phyloP scores from a whole-genome alignment of 2,329 filamentous ascomycete genomes.

The Daldinia eschscholtzii region DNA sequence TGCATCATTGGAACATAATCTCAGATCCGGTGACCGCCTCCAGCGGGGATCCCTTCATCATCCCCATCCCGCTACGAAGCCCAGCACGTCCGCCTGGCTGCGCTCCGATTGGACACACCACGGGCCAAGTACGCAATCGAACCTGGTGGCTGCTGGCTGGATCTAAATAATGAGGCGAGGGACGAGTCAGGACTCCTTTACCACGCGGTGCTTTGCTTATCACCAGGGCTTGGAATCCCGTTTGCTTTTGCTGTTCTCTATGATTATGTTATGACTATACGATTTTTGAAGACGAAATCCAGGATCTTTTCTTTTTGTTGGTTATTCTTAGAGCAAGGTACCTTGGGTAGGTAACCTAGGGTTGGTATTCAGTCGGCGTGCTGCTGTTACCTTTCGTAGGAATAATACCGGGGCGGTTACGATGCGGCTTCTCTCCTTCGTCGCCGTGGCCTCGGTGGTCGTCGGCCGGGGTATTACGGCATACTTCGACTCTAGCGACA shows the following conservation, averaged over 20 bases:
- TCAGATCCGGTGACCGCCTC: conserved; percentile 27
- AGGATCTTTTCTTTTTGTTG: neutral
- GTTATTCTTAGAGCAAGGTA: neutral
- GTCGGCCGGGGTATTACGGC: conserved; percentile 7
- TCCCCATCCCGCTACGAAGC: neutral
- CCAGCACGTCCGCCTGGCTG: neutral
- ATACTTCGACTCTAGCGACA: conserved; percentile 1
- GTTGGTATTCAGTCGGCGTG: neutral
- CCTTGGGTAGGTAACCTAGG: no score
- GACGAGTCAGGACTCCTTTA: conserved; percentile 1
- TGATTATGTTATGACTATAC: neutral
- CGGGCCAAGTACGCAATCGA: conserved; percentile 35
- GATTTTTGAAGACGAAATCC: neutral
- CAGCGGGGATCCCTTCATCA: conserved; percentile 1
- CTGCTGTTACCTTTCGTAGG: neutral
- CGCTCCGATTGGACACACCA: conserved; percentile 25
- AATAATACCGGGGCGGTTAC: neutral
- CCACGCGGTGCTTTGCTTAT: conserved; percentile 1
- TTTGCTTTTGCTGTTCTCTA: neutral
- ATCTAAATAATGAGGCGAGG: neutral
- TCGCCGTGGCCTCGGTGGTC: conserved; percentile 9
- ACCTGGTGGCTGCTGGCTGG: conserved; percentile 1
- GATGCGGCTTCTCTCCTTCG: conserved; percentile 29
- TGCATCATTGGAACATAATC: conserved; percentile 10
- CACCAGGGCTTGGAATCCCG: neutral